Conservation (phyloP, 2,329 filamentous ascomycete genomes). For the Epichloe gansuensis region DNA sequence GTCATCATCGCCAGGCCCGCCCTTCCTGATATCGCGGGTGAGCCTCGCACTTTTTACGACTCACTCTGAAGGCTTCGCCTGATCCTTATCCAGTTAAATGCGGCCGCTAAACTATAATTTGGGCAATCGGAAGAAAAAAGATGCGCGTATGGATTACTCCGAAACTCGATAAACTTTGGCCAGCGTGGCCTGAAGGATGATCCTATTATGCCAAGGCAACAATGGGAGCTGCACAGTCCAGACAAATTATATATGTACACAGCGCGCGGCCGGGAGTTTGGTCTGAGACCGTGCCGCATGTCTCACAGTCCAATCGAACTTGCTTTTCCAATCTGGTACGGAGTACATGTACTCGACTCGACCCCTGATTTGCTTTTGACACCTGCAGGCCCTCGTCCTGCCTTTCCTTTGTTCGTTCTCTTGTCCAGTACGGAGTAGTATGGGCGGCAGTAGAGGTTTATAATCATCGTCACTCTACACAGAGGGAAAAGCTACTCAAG, state of each 20-base stretch:
- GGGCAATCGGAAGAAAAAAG: background rate
- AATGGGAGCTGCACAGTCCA: too few species aligned
- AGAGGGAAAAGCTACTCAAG: too few species aligned
- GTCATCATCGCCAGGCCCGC: too few species aligned
- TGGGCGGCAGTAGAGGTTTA: background rate
- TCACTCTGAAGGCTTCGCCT: background rate
- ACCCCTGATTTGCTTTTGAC: too few species aligned
- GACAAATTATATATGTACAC: too few species aligned
- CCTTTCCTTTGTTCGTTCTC: background rate
- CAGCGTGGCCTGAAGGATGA: background rate
- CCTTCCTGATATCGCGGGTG: too few species aligned
- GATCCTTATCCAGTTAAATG: background rate
- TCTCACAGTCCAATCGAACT: slow-evolving; percentile 3
- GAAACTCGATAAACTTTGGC: background rate
- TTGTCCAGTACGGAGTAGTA: too few species aligned
- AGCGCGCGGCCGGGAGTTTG: too few species aligned
- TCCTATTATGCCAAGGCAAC: too few species aligned
- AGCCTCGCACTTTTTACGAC: too few species aligned
- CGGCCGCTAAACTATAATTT: background rate
- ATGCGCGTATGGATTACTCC: background rate
- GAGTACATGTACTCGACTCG: too few species aligned
- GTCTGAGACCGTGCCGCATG: background rate
- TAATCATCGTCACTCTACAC: background rate
- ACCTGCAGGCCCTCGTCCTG: background rate
- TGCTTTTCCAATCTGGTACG: background rate